Evolutionary conservation across 768 basidiomycete genomes (phyloP), one percentile per base, ranked within the genome.

Genomic region (Auriscalpium orientale): DNA sequence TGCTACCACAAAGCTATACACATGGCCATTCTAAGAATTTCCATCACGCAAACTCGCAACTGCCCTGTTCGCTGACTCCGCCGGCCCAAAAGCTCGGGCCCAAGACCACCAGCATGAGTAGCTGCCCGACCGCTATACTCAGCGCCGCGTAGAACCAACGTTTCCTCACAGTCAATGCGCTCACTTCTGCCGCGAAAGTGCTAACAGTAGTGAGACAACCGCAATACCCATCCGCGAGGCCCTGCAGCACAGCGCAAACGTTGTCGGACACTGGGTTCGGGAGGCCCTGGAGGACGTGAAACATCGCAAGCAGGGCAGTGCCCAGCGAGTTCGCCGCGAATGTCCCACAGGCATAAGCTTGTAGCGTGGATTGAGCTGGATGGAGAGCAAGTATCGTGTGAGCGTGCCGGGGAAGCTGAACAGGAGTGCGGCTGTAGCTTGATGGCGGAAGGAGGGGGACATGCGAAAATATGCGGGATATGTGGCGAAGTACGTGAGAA

Each of bases 151-250:
- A 98, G 46, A 82, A 65, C 72, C 78, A 82, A 33, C 84, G 82
- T 64, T 79, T 82, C 68, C 80, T 67, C 35, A 74, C 67, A 45
- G 73, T 69, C 58, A 94, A 71, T 44, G 79, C 79, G 36, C 75
- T 71, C 20, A 90, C 67, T 67, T 99, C 97, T 9, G 85, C 85
- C 1, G 84, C 87, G 65, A 98, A 95, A 16, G 95, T 98, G 68
- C 89, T 92, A 62, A 99, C 80, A 1, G 97, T 99, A 1, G 88
- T 95, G 62, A 98, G 75, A 72, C 92, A 94, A 11, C 94, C 97
- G 67, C 95, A 98, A 66, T 92, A 98, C 8, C 97, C 97, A 67
- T 98, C 92, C 21, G 77, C 75, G 38, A 98, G 71, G 1, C 92
- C 95, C 65, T 90, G 86, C 44, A 98, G 69, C 18, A 91, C 74